phyloP scores from a whole-genome alignment of 345 rosid genomes.

The Tarenaya hassleriana region DNA sequence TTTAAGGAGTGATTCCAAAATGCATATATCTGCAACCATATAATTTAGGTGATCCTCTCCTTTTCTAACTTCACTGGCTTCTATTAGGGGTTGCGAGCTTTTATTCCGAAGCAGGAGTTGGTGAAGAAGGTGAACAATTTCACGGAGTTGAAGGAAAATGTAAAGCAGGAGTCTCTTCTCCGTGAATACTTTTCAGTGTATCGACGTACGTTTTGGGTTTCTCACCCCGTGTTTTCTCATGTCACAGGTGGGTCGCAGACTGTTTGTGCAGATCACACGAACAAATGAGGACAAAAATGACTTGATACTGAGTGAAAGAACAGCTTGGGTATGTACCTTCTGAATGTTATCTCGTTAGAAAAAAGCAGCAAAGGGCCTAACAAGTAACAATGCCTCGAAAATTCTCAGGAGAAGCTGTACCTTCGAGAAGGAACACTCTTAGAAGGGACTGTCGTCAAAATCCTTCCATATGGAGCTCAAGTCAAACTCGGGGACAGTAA shows the following conservation, averaged over 20 bases:
- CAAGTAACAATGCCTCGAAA: too few relatives aligned
- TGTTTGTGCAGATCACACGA: slow-evolving; percentile 49
- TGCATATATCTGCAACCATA: too few relatives aligned
- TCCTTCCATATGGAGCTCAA: slow-evolving; percentile 85
- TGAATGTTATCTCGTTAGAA: too few relatives aligned
- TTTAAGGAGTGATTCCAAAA: too few relatives aligned
- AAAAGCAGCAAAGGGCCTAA: too few relatives aligned
- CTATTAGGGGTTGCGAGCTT: slow-evolving; percentile 74
- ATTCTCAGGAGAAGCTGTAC: slow-evolving; percentile 58
- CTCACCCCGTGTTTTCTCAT: slow-evolving; percentile 1
- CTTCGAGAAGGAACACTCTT: slow-evolving; percentile 85
- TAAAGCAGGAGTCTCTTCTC: slow-evolving; percentile 36
- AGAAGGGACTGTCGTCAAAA: slow-evolving; percentile 71
- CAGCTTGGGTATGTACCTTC: slow-evolving; percentile 84
- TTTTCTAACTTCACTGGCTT: too few relatives aligned
- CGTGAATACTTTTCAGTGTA: slow-evolving; percentile 3
- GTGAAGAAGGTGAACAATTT: slow-evolving; percentile 66
- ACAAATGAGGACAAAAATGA: slow-evolving; percentile 68
- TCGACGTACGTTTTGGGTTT: background rate
- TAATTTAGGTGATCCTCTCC: too few relatives aligned
- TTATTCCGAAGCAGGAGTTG: slow-evolving; percentile 78
- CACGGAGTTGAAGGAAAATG: slow-evolving; percentile 87
- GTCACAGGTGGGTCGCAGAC: slow-evolving; percentile 57
- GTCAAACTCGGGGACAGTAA: slow-evolving; percentile 69
- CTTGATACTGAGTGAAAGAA: slow-evolving; percentile 70